Evolutionary conservation across 1,284 basidiomycete species (phyloP).

Genomic region (Phellopilus nigrolimitatus): DNA sequence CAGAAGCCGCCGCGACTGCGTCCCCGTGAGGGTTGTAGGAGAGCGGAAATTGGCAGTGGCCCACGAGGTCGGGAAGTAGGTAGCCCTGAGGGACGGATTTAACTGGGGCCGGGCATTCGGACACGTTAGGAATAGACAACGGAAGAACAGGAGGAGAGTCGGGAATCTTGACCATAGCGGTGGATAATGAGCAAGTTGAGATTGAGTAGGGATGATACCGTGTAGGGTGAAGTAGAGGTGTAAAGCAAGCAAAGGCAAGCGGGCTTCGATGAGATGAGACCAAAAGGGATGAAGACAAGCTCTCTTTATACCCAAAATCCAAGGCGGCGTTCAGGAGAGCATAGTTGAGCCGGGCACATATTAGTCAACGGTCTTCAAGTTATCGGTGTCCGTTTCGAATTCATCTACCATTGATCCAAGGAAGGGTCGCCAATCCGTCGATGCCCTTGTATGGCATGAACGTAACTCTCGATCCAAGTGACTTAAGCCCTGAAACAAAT

Average conservation of each 20-base stretch:
- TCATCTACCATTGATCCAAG: constrained; percentile 7
- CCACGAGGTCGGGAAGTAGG: constrained; percentile 60
- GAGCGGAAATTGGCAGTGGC: constrained; percentile 53
- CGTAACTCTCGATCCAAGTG: background rate
- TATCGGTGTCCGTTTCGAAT: constrained; percentile 6
- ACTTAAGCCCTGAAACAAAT: constrained; percentile 11
- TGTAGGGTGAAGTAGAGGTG: background rate
- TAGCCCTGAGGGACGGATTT: constrained; percentile 29
- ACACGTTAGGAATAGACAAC: background rate
- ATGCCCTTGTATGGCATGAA: constrained; percentile 4
- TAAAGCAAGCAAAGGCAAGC: background rate
- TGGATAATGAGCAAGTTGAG: background rate
- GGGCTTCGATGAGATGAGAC: background rate
- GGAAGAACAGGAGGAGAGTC: constrained; percentile 8
- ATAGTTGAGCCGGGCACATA: constrained; percentile 4
- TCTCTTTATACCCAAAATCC: constrained; percentile 5
- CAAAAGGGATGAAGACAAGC: background rate
- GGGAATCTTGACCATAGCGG: constrained; percentile 15
- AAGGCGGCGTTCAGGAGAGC: constrained; percentile 3
- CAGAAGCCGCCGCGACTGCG: constrained; percentile 49
- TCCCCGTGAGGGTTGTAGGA: constrained; percentile 50
- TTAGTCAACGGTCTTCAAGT: constrained; percentile 6
- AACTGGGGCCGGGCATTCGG: background rate
- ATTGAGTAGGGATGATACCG: background rate
- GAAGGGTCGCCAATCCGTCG: constrained; percentile 4